Evolutionary conservation across 176 grass and related monocot species (phyloP).

Genomic region (Zea luxurians): DNA sequence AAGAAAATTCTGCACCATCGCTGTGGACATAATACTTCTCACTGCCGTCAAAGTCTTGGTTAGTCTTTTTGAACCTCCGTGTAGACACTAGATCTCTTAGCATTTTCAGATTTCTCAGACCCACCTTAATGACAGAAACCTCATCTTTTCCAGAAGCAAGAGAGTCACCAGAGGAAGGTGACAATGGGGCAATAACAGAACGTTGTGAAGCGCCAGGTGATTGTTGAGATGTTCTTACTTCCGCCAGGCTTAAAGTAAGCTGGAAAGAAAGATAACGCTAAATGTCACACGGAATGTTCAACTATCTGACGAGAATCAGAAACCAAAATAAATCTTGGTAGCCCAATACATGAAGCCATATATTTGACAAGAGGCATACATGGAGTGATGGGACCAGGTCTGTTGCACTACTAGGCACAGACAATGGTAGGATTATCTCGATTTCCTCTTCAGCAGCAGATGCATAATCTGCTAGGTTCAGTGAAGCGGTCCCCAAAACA

Average conservation of each 20-base stretch:
- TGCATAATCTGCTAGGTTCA: conserved; percentile 76
- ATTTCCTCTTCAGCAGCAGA: conserved; percentile 60
- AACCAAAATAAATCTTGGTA: conserved; percentile 28
- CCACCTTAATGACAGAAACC: conserved; percentile 76
- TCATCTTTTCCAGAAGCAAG: conserved; percentile 74
- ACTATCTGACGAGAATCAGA: conserved; percentile 36
- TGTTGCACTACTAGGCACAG: conserved; percentile 37
- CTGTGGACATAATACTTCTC: conserved; percentile 70
- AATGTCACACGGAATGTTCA: conserved; percentile 23
- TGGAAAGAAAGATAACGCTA: conserved; percentile 41
- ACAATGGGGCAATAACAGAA: conserved; percentile 40
- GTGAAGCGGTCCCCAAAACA: conserved; percentile 59
- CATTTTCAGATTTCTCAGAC: conserved; percentile 83
- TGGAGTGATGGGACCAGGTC: conserved; percentile 64
- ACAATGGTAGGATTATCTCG: conserved; percentile 71
- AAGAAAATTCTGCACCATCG: conserved; percentile 64
- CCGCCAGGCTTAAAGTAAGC: conserved; percentile 55
- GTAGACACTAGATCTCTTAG: conserved; percentile 71
- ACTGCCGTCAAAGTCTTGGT: conserved; percentile 60
- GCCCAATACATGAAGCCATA: background rate
- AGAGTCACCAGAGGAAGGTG: conserved; percentile 60
- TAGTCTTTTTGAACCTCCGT: conserved; percentile 61
- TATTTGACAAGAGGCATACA: conserved; percentile 57
- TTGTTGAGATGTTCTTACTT: conserved; percentile 48
- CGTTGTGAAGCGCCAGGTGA: conserved; percentile 50